phyloP scores from a whole-genome alignment of 2,329 filamentous ascomycete genomes.

The Aspergillus costaricaensis region DNA sequence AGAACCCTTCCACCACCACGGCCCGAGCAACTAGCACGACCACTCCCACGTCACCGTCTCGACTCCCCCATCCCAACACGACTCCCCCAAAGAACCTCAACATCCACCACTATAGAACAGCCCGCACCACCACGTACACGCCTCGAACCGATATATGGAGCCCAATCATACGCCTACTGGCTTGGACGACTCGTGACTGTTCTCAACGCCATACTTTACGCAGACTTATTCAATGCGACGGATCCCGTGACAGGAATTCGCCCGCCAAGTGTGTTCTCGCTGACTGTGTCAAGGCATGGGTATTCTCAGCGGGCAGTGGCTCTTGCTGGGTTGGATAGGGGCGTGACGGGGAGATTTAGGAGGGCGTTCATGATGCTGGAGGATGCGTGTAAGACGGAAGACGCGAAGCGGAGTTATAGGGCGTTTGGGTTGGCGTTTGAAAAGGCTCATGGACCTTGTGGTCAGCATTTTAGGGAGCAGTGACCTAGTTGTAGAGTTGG shows the following conservation, averaged over 20 bases:
- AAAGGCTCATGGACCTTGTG: constrained; percentile 15
- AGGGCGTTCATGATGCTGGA: constrained; percentile 39
- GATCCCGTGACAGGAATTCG: constrained; percentile 30
- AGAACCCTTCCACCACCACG: too few species aligned
- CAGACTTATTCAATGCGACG: constrained; percentile 34
- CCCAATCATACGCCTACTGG: constrained; percentile 33
- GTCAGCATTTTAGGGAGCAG: constrained; percentile 19
- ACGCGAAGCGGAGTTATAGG: constrained; percentile 37
- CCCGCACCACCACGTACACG: background rate
- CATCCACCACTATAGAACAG: too few species aligned
- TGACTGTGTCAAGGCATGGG: too few species aligned
- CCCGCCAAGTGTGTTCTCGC: constrained; percentile 17
- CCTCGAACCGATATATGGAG: constrained; percentile 24
- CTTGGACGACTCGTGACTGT: constrained; percentile 35
- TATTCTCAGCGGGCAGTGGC: constrained; percentile 1
- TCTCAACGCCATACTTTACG: constrained; percentile 34
- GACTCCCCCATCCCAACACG: too few species aligned
- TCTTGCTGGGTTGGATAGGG: constrained; percentile 14
- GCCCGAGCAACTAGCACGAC: too few species aligned
- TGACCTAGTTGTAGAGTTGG: background rate
- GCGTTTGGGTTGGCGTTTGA: constrained; percentile 32
- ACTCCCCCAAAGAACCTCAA: too few species aligned
- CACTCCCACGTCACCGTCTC: too few species aligned
- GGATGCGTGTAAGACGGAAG: constrained; percentile 35
- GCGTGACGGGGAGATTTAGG: constrained; percentile 25